A percentile compares a stretch with the other conserved stretches of the same genome.
Evolutionary conservation across 768 basidiomycete species (phyloP).

Genomic region (Amanita rubescens): DNA sequence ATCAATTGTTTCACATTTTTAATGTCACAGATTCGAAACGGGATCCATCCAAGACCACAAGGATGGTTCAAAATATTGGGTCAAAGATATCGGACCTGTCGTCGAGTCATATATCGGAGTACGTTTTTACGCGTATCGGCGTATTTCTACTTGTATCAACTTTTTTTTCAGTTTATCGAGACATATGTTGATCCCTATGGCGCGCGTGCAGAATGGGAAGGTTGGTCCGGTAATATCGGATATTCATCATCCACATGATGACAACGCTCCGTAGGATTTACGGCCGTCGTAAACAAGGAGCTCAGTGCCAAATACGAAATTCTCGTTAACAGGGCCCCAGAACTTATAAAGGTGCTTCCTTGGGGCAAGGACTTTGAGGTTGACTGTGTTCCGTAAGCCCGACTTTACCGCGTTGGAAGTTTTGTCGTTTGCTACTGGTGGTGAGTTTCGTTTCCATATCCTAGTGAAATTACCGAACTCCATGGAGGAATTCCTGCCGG

Average conservation of each 20-base stretch:
- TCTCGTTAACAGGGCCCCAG: constrained; percentile 69
- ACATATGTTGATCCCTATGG: constrained; percentile 88
- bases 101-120: constrained; percentile 84
- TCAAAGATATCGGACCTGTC: constrained; percentile 79
- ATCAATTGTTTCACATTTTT: neutral
- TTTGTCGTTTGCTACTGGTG: constrained; percentile 76
- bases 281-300: constrained; percentile 81
- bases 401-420: constrained; percentile 86
- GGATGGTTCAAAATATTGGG: constrained; percentile 72
- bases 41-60: constrained; percentile 79
- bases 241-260: constrained; percentile 3
- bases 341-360: constrained; percentile 73
- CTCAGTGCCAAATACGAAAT: constrained; percentile 76
- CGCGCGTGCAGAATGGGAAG: constrained; percentile 91
- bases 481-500: constrained; percentile 71
- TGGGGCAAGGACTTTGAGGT: constrained; percentile 69
- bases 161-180: constrained; percentile 51
- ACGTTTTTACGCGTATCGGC: constrained; percentile 16
- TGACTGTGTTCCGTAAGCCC: constrained; percentile 75
- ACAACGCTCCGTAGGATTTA: constrained; percentile 71
- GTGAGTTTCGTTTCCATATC: constrained; percentile 27
- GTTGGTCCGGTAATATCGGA: constrained; percentile 22
- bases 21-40: constrained; percentile 51
- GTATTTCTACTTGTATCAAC: neutral
- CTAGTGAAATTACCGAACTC: constrained; percentile 3